These are phyloP conservation scores for Thielaviopsis euricoi DNA, from an alignment of 2,329 filamentous ascomycete species.

Conservation along the genomic window DNA sequence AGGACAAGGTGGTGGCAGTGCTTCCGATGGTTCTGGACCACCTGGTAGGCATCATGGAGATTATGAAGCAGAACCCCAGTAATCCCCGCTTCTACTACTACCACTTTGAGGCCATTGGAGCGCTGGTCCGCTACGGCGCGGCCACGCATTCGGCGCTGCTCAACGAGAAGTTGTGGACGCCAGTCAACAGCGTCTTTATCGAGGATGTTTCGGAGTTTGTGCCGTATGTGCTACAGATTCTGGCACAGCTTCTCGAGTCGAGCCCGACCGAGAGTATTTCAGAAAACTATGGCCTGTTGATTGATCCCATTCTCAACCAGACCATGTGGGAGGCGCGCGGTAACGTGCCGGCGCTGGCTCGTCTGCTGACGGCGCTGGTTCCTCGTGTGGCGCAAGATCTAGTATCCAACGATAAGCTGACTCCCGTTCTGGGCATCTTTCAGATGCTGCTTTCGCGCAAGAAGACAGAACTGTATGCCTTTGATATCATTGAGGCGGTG, in stretches of 20 bases:
- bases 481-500: constrained; percentile 76
- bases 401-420: constrained; percentile 61
- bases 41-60: constrained; percentile 73
- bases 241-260: constrained; percentile 76
- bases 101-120: constrained; percentile 87
- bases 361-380: constrained; percentile 71
- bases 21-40: constrained; percentile 67
- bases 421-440: constrained; percentile 86
- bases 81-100: constrained; percentile 98
- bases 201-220: constrained; percentile 86
- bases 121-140: constrained; percentile 59
- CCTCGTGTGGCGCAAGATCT: constrained; percentile 60
- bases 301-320: constrained; percentile 65
- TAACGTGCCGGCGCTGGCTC: constrained; percentile 80
- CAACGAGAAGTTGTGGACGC: constrained; percentile 65
- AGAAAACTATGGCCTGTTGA: constrained; percentile 61
- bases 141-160: constrained; percentile 51
- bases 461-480: constrained; percentile 69
- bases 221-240: constrained; percentile 91
- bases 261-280: constrained; percentile 67
- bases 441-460: constrained; percentile 73
- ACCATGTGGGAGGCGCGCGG: constrained; percentile 79
- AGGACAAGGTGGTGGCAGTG: constrained; percentile 59
- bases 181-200: constrained; percentile 64
- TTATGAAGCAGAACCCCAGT: constrained; percentile 88